These are phyloP conservation scores for Asterochloris erici DNA, from an alignment of 139 green algal species.

Conservation along the genomic window DNA sequence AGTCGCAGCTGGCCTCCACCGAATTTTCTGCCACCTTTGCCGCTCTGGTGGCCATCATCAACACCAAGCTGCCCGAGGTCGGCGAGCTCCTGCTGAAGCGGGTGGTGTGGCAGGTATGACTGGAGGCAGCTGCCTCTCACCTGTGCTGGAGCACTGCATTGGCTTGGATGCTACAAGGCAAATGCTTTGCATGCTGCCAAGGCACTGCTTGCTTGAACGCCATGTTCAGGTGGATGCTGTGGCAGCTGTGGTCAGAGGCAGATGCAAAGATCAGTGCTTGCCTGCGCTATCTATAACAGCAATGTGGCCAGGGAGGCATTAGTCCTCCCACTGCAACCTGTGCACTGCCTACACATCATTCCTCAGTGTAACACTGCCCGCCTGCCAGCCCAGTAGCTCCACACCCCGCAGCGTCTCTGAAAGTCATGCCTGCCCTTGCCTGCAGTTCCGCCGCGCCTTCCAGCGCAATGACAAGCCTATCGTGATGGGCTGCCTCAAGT, in stretches of 20 bases:
- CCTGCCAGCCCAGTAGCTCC: no score
- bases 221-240: no score
- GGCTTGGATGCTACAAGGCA: neutral
- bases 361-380: no score
- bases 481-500: constrained; percentile 72
- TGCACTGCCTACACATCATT: no score
- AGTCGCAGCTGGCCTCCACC: constrained; percentile 88
- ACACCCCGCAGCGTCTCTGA: no score
- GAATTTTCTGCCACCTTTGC: constrained; percentile 87
- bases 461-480: constrained; percentile 96
- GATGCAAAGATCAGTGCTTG: no score
- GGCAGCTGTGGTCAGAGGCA: no score
- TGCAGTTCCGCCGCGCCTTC: constrained; percentile 91
- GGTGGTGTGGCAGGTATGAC: constrained; percentile 50
- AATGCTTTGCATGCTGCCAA: no score
- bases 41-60: constrained; percentile 90
- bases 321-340: no score
- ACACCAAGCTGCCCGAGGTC: constrained; percentile 95
- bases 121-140: neutral
- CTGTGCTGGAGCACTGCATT: neutral
- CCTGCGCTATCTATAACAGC: no score
- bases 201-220: no score
- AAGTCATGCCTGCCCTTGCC: neutral
- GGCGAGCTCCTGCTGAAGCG: constrained; percentile 71
- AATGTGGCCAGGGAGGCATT: no score